Evolutionary conservation across 1,284 basidiomycete genomes (phyloP), one percentile per base, ranked within the genome.

Genomic region (Grifola frondosa): DNA sequence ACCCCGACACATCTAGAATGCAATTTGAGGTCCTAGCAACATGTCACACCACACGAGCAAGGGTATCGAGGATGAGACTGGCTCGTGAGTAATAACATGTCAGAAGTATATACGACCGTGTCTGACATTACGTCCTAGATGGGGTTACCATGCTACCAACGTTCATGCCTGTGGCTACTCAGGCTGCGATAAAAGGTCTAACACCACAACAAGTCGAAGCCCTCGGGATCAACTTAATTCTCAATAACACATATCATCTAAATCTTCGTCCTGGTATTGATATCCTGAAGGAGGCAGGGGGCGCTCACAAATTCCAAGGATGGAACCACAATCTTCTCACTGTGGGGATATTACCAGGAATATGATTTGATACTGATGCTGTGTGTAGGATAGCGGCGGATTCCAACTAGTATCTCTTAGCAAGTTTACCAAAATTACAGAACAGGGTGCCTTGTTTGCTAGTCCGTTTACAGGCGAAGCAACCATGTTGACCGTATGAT

Each of bases 151-250:
- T 84, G 71, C 68, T 91, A 9, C 90, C 90, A 0, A 90, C 90
- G 0, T 92, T 93, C 59, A 92, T 92, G 90, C 90, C 91, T 11
- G 90, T 92, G 6, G 90, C 88, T 4, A 92, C 89, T 4, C 90
- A 92, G 62, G 89, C 84, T 19, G 86, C 88, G 2, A 88, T 92
- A 58, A 92, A 92, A 62, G 89, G 89, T 4, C 67, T 93, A 11
- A 91, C 88, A 3, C 67, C 87, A n/a, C 82, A 88, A 41, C 90
- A 93, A 63, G 80, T 90, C 32, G 87, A 91, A 59, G 72, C 82
- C 2, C 71, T 91, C 2, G 90, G 88, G 1, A 73, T 90, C 22
- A 85, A 83, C 2, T 71, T 92, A 37, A 85, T 91, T 25, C 69
- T 91, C 31, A 91, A 92, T 60, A 92, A 92, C 61, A 89, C 90